Base-by-base conservation (phyloP, 1,139 yeast species). In the Saccharomyces hybrid region DNA sequence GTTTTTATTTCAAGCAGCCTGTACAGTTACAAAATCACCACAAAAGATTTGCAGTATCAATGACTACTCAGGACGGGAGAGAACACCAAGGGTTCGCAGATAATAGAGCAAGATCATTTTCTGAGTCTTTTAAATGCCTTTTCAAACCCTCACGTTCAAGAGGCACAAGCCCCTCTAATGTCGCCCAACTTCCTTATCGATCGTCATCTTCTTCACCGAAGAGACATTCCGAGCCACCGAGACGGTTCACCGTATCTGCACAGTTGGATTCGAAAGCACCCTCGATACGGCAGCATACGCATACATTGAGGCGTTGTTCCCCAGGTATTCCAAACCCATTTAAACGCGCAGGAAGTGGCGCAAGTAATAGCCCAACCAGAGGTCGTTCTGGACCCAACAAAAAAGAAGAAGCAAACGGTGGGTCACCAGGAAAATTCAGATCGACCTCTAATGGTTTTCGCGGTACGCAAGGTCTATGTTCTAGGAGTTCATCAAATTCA, bases 61-160 rank as follows among this genome's bases (percentile, higher is more conserved):
- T 38, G 25, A 8, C 11, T 3, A 5, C 25, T 3, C 44, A 38
- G 1, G 44, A 38, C 5, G 44, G 5, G 25, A 16, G 13, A 38
- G 11, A 16, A 8, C 44, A 11, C 44, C 44, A 38, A 6, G 11
- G 26, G 3, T 9, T 13, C 25, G n/a, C 11, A 16, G 13, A 11
- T 9, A 38, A 5, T 3, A 38, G 44, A 16, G 44, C 11, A 11
- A 38, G 58, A 14, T 57, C 60, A 4, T 31, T 57, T 13, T 55
- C 60, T 23, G 53, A 57, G 32, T 57, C 60, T 6, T 46, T 57
- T 4, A 54, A 53, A 41, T 57, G 59, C 14, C 53, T 57, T 26
- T 57, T 57, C 49, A 57, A 56, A 49, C 50, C 55, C 9, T n/a
- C 44, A 9, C 44, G 11, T 38, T 38, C 25, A 38, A 38, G 44